Percentiles rank a stretch among this genome's conserved stretches.
These are phyloP conservation scores for Nosema granulosis DNA, from an alignment of 371 early-diverging fungal species.

Conservation along the genomic window DNA sequence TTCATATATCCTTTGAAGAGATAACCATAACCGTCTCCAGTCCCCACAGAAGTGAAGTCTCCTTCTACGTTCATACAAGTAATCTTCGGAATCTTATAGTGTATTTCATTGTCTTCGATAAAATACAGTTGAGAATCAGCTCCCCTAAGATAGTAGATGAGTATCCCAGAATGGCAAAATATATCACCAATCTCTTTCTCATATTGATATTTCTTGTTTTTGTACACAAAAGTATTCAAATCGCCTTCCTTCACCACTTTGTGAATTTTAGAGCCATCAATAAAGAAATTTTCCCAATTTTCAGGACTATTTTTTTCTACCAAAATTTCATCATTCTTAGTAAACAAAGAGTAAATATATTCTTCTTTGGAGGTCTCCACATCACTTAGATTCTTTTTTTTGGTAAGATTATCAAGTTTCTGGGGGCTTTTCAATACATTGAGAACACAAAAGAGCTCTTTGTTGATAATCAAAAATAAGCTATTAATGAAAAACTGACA, in stretches of 20 bases:
- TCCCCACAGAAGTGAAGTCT: conserved; percentile 24
- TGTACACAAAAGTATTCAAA: conserved; percentile 41
- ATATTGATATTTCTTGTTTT: conserved; percentile 39
- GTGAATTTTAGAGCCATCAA: conserved; percentile 31
- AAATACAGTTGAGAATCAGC: conserved; percentile 14
- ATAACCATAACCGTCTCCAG: conserved; percentile 31
- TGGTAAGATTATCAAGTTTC: not conserved
- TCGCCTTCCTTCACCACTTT: conserved; percentile 35
- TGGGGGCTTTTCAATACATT: conserved; percentile 9
- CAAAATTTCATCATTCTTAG: not conserved
- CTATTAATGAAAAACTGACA: conserved; percentile 26
- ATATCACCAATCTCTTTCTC: conserved; percentile 40
- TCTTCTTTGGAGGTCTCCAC: conserved; percentile 30
- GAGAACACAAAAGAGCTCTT: conserved; percentile 27
- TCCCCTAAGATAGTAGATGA: conserved; percentile 38
- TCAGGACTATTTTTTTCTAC: conserved; percentile 16
- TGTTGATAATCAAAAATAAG: conserved; percentile 31
- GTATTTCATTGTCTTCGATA: conserved; percentile 3
- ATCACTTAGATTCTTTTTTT: no score
- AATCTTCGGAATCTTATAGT: conserved; percentile 45
- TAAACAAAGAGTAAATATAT: conserved; percentile 32
- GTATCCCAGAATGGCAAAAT: not conserved
- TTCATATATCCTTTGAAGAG: conserved; percentile 24
- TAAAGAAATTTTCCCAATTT: conserved; percentile 48
- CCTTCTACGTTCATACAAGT: conserved; percentile 33